Evolutionary conservation across 345 rosid genomes (phyloP), one percentile per base, ranked within the genome.

Genomic region (Microthlaspi erraticum): DNA sequence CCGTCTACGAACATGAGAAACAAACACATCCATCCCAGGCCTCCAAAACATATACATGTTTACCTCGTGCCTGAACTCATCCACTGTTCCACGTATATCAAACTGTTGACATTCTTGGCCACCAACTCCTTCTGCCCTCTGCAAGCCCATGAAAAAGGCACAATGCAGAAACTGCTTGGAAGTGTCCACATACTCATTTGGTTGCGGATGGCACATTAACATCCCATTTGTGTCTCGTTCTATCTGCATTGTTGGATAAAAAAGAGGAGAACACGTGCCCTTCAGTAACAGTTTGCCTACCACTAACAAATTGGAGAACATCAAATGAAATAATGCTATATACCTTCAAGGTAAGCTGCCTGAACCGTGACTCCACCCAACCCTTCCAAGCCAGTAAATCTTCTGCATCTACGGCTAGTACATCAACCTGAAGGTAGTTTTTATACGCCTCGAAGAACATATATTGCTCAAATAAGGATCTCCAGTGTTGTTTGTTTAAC

Each of bases 301-400:
- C 36, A 17, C 50, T 41, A 53, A 39, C 29, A 33, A 62, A 11
- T 17, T 7, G 19, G 8, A 36, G 39, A 57, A 64, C 7, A 56
- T 50, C 60, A 41, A 36, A 42, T 11, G 39, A 63, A 48, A 72
- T 13, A 64, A n/a, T 17, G 23, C 37, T 72, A 43, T 55, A 45
- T 66, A 82, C 92, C 85, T 83, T 87, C 73, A 87, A 77, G 16
- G 86, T 87, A 32, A 87, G 81, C 65, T 79, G 89, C 56, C 92
- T 79, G 74, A 87, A 81, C 75, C 89, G 86, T 34, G 89, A 87
- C 80, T 87, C 89, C 73, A 87, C 92, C 92, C 92, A 87, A 52
- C 92, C 92, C 73, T 79, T 87, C 92, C 89, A 87, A 49, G 82
- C 73, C 60, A 80, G 68, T 60, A 87, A 78, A 74, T 87, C 89